Conservation (phyloP, 2,329 filamentous ascomycete species). For the Trichoderma oligosporum region DNA sequence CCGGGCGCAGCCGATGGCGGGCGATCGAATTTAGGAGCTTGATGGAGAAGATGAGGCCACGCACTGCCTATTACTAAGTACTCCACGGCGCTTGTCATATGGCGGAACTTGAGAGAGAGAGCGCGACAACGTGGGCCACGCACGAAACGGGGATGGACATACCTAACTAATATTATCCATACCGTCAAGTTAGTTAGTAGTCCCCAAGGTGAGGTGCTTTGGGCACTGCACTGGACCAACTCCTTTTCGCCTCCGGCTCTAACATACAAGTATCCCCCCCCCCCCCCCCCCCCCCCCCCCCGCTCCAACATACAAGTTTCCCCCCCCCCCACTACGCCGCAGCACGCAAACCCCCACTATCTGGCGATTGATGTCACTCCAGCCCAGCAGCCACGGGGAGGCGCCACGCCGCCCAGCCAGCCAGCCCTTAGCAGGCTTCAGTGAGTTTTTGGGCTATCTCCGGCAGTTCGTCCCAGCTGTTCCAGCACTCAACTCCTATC, state of each 20-base stretch:
- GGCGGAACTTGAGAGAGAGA: too few species aligned
- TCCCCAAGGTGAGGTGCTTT: too few species aligned
- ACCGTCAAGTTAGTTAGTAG: too few species aligned
- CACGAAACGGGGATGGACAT: neutral
- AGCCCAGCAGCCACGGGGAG: neutral
- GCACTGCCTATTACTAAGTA: neutral
- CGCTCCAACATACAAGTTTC: neutral
- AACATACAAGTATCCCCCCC: neutral
- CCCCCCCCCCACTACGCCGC: constrained; percentile 3
- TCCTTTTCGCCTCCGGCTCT: neutral
- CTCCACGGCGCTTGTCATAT: neutral
- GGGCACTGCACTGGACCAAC: too few species aligned
- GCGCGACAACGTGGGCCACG: constrained; percentile 4
- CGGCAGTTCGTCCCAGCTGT: too few species aligned
- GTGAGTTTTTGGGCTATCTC: too few species aligned
- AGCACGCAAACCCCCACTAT: constrained; percentile 11
- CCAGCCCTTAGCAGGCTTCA: neutral
- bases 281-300: neutral
- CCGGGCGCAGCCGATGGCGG: constrained; percentile 6
- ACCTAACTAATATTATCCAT: too few species aligned
- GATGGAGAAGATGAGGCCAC: neutral
- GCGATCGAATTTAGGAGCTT: constrained; percentile 8
- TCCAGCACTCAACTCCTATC: neutral
- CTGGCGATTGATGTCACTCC: constrained; percentile 10
- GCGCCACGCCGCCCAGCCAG: neutral